phyloP scores from a whole-genome alignment of 2,329 filamentous ascomycete genomes.

The Pseudogymnoascus sp. region DNA sequence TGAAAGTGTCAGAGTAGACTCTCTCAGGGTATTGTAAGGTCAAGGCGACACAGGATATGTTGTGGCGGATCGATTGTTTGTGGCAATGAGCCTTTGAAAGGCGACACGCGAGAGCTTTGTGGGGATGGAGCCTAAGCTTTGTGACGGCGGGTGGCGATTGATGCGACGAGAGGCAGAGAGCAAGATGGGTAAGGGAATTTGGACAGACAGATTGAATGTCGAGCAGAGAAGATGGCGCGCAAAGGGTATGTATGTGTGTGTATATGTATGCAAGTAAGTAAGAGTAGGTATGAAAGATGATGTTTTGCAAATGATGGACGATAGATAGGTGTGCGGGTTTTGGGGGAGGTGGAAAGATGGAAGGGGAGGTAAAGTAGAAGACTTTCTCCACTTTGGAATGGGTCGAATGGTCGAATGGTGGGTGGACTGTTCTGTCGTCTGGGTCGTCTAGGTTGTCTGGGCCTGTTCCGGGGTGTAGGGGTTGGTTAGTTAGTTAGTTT shows the following conservation, averaged over 20 bases:
- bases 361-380: background rate
- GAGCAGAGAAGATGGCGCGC: background rate
- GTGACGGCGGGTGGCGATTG: background rate
- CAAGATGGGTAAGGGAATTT: background rate
- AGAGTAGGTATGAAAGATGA: background rate
- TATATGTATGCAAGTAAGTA: background rate
- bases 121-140: conserved; percentile 10
- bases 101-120: conserved; percentile 12
- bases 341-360: conserved; percentile 1
- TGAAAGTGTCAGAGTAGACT: background rate
- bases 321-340: background rate
- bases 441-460: background rate
- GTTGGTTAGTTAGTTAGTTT: background rate
- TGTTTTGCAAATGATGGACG: conserved; percentile 1
- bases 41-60: background rate
- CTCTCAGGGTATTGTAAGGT: background rate
- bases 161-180: background rate
- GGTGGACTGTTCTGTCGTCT: background rate
- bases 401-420: background rate
- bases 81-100: background rate
- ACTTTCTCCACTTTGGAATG: conserved; percentile 6
- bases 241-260: background rate
- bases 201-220: background rate
- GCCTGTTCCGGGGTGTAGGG: conserved; percentile 8
- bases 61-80: background rate